Conservation (phyloP, 257 asterid species). For the Solanum clarkiae region DNA sequence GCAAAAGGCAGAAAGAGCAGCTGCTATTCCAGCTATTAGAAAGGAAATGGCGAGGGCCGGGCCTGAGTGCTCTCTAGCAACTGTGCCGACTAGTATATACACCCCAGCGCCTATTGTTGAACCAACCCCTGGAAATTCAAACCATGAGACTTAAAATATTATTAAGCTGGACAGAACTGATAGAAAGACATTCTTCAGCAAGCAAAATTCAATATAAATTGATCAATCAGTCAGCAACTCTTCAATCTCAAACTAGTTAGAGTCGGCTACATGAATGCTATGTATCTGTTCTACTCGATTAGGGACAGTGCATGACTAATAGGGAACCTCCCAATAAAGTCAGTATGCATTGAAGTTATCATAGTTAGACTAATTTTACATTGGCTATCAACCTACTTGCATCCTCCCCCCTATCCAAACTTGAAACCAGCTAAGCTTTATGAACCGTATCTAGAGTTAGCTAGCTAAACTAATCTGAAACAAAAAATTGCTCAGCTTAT, state of each 20-base stretch:
- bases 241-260: not conserved
- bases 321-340: not conserved
- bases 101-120: slow-evolving; percentile 96
- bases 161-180: not conserved
- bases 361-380: not conserved
- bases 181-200: not conserved
- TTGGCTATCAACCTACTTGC: not conserved
- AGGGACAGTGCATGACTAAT: not conserved
- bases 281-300: not conserved
- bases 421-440: not conserved
- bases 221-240: not conserved
- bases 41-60: slow-evolving; percentile 87
- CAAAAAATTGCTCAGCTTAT: not conserved
- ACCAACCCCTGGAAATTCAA: slow-evolving; percentile 67
- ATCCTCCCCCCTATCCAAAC: not conserved
- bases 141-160: not conserved
- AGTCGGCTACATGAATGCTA: not conserved
- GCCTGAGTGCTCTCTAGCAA: slow-evolving; percentile 94
- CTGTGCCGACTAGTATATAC: slow-evolving; percentile 87
- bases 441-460: not conserved
- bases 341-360: not conserved
- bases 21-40: slow-evolving; percentile 89
- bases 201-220: not conserved
- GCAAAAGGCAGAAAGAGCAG: slow-evolving; percentile 94
- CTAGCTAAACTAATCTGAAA: not conserved